Base-by-base conservation (phyloP, 805 yeast species). In the Metschnikowia borealis region DNA sequence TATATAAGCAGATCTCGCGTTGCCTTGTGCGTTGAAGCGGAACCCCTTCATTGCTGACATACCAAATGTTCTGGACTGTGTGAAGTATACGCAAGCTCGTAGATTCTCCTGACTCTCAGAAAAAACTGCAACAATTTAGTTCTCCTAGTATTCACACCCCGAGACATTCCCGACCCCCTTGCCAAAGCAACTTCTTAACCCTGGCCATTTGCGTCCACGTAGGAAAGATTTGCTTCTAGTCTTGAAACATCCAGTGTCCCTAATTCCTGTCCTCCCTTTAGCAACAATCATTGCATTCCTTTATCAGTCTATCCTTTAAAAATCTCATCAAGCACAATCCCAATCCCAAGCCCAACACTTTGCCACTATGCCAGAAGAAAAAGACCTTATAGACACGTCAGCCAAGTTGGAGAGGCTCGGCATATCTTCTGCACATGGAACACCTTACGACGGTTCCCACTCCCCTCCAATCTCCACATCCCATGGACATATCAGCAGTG, bases 401-500 rank as follows among this genome's bases (percentile, higher is more conserved):
- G 48, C 54, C 10, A 52, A 52, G 37, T 48, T 57, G 44, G 57
- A 54, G n/a, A 47, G 51, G 29, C 44, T 55, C 33, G 54, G 53
- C 33, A 37, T 54, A 33, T 37, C 38, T n/a, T 48, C 55, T 11
- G 47, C 59, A 15, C 55, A 53, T 32, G 49, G 53, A 20, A 35
- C 45, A 11, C 45, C 58, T 6, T 54, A 49, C 35, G 61, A 57
- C 38, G 61, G 58, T 10, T 36, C 58, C 10, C 55, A 49, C 21
- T 51, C 55, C 31, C 61, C 61, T 14, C 58, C 61, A 10, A 54
- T 57, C 15, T 47, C 60, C 20, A 52, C 59, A 8, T 50, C 61
- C 20, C 61, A 56, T 38, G 61, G 61, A 46, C 59, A 55, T 10
- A 44, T 85, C 46, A 83, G 79, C 59, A 84, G 94, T 10, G 92